Base-by-base conservation (phyloP, 768 basidiomycete genomes). In the Mycena chlorophos region DNA sequence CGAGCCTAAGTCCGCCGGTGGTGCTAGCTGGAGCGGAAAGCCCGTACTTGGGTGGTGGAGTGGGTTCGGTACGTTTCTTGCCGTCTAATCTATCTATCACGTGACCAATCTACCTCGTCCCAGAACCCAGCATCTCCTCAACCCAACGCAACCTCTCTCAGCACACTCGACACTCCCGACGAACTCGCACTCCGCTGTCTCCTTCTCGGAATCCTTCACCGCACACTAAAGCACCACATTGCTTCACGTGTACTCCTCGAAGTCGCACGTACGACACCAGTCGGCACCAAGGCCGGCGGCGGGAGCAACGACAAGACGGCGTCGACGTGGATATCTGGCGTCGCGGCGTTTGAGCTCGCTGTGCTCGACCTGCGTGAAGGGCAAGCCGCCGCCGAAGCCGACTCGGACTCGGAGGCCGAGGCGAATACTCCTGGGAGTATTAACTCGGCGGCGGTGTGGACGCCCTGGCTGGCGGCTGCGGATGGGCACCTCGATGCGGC, bases 241-340 rank as follows among this genome's bases (percentile, higher is more conserved):
- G 66, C 75, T 1, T 68, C 83, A 1, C 78, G 84, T 4, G 64
- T 66, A 0, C 80, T 84, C 58, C 71, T 90, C 25, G 64, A 67
- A 17, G 83, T 87, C 26, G 84, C 87, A 0, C 65, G 76, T 52
- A 68, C 66, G 5, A 70, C 75, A 12, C 75, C 6, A 20, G 40
- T 20, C 8, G 8, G 79, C 26, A 51, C 80, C 30, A 71, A 75
- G n/a, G 73, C 79, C 28, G 85, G 79, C 58, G n/a, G n/a, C n/a
- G n/a, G n/a, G n/a, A n/a, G n/a, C n/a, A n/a, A n/a, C n/a, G n/a
- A n/a, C n/a, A n/a, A n/a, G n/a, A n/a, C n/a, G n/a, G n/a, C n/a
- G n/a, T n/a, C n/a, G n/a, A 84, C 80, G 0, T 91, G 89, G 89
- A 79, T 89, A 4, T 76, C 74, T 1, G 83, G 86, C 3, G 76